Evolutionary conservation across 495 filamentous ascomycete genomes (phyloP), one percentile per base, ranked within the genome.

Genomic region (Tuber aestivum): DNA sequence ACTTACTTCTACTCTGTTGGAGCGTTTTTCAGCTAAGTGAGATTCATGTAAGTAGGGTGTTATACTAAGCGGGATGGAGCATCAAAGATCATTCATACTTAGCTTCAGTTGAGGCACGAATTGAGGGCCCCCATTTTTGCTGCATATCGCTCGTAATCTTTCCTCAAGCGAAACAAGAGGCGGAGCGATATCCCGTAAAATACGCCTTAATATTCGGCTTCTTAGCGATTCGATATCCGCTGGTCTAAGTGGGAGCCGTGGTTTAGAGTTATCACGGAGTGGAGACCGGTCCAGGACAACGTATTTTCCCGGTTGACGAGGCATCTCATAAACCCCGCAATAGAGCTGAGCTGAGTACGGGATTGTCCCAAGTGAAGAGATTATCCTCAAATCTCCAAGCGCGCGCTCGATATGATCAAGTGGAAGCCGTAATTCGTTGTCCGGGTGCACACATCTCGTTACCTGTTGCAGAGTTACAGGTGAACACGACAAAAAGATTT

Each of bases 211-310:
- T 3, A 61, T 32, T 61, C 21, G 16, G n/a, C 3, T 0, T 50
- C 48, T 38, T 4, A 37, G 37, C 5, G 37, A 6, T 6, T 20
- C 10, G 12, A 27, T 69, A 20, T 72, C 41, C 2, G 48, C 9
- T 3, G 12, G 9, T 12, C 50, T 32, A 16, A 32, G 50, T 14
- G n/a, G 10, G n/a, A 5, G n/a, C 32, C 10, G n/a, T 4, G 23
- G 7, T 40, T 72, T 48, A 12, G 27, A 42, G 18, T 32, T 16
- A 37, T 10, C 16, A 37, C 23, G 21, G 3, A 71, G 3, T 6
- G 75, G 71, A n/a, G 76, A 72, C 73, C 74, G 41, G 5, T 35
- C 50, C 1, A 77, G 69, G 42, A 70, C 18, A 27, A 77, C 50
- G 37, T 77, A 41, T 5, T 69, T 6, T 2, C 41, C 42, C 7